Percentiles rank a stretch among this genome's conserved stretches.
Evolutionary conservation across 495 filamentous ascomycete genomes (phyloP).

Genomic region (Chaetomium tenue): DNA sequence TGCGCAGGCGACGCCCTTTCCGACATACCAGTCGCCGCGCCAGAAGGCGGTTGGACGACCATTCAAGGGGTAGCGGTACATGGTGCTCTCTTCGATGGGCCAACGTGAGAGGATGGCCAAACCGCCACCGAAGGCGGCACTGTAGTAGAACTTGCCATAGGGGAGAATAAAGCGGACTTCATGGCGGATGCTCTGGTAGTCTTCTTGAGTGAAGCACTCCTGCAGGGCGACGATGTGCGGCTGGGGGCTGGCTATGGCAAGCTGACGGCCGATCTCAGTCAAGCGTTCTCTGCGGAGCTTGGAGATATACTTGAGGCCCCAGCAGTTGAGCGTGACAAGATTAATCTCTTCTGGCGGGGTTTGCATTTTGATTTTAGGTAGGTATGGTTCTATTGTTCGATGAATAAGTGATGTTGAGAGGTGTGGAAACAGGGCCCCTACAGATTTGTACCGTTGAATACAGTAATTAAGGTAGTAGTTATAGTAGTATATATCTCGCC

Average conservation of each 20-base stretch:
- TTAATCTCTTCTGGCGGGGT: constrained; percentile 57
- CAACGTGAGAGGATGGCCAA: constrained; percentile 90
- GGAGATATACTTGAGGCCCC: constrained; percentile 88
- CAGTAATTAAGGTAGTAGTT: no score
- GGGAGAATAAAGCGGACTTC: constrained; percentile 78
- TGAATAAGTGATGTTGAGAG: neutral
- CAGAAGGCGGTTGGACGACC: constrained; percentile 91
- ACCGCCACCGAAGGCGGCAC: constrained; percentile 84
- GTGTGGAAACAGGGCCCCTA: neutral
- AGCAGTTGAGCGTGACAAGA: constrained; percentile 88
- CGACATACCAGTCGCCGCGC: constrained; percentile 91
- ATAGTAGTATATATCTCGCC: no score
- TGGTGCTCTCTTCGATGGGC: constrained; percentile 91
- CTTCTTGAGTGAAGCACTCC: constrained; percentile 91
- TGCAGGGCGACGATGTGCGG: constrained; percentile 91
- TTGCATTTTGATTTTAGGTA: constrained; percentile 34
- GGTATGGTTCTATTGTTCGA: neutral
- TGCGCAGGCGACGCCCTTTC: constrained; percentile 89
- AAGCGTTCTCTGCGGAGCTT: constrained; percentile 77
- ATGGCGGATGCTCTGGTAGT: constrained; percentile 77
- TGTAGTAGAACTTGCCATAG: constrained; percentile 90
- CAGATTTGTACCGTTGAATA: neutral
- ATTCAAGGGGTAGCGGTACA: constrained; percentile 87
- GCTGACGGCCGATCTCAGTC: constrained; percentile 73
- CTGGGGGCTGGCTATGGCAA: constrained; percentile 62